phyloP scores from a whole-genome alignment of 2,329 filamentous ascomycete species.

The Karstenula rhodostoma region DNA sequence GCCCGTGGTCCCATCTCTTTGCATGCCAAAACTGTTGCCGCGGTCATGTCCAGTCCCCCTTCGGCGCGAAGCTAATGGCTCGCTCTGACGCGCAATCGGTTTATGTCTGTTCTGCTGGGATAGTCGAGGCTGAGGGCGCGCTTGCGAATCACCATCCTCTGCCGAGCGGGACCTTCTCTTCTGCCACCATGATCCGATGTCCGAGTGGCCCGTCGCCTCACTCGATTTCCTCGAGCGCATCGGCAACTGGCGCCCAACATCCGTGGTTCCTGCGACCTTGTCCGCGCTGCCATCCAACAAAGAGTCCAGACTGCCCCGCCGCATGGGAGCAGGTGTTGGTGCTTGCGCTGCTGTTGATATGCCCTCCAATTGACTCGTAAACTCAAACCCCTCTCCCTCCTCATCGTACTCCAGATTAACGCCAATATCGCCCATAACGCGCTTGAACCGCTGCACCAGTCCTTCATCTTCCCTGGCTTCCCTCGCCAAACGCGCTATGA shows the following conservation, averaged over 20 bases:
- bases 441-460: slow-evolving; percentile 75
- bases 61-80: slow-evolving; percentile 31
- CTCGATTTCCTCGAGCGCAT: slow-evolving; percentile 28
- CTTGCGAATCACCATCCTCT: slow-evolving; percentile 17
- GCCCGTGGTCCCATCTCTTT: slow-evolving; percentile 26
- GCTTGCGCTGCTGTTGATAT: slow-evolving; percentile 28
- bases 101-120: background rate
- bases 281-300: slow-evolving; percentile 66
- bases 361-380: slow-evolving; percentile 42
- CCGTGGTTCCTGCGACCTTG: slow-evolving; percentile 54
- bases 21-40: slow-evolving; percentile 44
- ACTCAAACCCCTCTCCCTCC: slow-evolving; percentile 51
- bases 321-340: slow-evolving; percentile 29
- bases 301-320: slow-evolving; percentile 66
- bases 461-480: slow-evolving; percentile 30
- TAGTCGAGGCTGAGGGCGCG: background rate
- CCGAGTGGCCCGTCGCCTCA: slow-evolving; percentile 19
- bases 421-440: slow-evolving; percentile 72
- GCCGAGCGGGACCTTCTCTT: slow-evolving; percentile 37
- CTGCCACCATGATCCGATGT: slow-evolving; percentile 12
- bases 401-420: slow-evolving; percentile 72
- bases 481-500: slow-evolving; percentile 74
- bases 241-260: slow-evolving; percentile 27
- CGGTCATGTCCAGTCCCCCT: slow-evolving; percentile 30
- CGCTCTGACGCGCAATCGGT: background rate